Conservation (phyloP, 768 basidiomycete genomes). For the Suillus subalutaceus region DNA sequence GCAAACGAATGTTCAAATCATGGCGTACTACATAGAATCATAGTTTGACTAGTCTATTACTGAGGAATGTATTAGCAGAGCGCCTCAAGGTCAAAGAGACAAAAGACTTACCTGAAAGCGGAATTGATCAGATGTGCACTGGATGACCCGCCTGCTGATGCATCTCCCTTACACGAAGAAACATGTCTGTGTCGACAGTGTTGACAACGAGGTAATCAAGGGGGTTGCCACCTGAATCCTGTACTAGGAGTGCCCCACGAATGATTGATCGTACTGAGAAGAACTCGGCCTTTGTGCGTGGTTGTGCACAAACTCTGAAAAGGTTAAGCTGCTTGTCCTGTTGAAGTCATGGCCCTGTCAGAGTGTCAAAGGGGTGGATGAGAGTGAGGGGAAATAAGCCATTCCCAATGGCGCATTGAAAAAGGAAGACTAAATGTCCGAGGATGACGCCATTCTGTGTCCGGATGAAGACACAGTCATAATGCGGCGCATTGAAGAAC, state of each 20-base stretch:
- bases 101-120: neutral
- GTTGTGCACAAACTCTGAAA: constrained; percentile 16
- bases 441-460: constrained; percentile 16
- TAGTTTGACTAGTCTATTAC: neutral
- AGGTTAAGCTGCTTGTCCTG: constrained; percentile 29
- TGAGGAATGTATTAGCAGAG: neutral
- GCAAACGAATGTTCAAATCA: no score
- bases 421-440: constrained; percentile 21
- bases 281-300: constrained; percentile 17
- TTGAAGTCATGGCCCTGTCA: neutral
- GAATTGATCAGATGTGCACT: neutral
- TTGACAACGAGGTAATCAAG: no score
- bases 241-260: constrained; percentile 30
- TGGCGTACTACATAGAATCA: no score
- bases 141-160: neutral
- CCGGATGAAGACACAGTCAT: constrained; percentile 33
- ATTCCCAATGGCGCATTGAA: constrained; percentile 17
- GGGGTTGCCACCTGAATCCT: no score
- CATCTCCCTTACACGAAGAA: neutral
- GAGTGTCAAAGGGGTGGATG: constrained; percentile 24
- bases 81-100: neutral
- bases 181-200: no score
- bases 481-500: constrained; percentile 30
- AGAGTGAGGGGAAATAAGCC: constrained; percentile 1
- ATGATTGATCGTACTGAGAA: constrained; percentile 33